Percentiles rank a stretch among this genome's conserved stretches.
Evolutionary conservation across 208 protist genomes (phyloP).

Genomic region (Crithidia expoeki): DNA sequence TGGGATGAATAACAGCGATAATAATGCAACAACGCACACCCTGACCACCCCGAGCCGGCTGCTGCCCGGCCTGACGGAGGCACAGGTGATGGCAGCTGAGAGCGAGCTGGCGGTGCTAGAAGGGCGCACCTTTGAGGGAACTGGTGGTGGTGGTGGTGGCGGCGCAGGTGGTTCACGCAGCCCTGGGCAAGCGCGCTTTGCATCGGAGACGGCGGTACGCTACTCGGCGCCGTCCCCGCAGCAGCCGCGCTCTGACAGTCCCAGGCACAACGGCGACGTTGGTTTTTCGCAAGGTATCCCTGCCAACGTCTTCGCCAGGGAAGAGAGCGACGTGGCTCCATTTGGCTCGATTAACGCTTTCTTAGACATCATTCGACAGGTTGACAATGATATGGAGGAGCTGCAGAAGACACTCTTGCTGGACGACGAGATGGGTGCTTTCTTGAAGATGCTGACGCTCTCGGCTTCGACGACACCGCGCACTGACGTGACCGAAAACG

Average conservation of each 20-base stretch:
- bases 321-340: conserved; percentile 37
- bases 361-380: conserved; percentile 45
- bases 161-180: not conserved
- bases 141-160: not conserved
- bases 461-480: conserved; percentile 80
- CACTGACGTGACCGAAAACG: conserved; percentile 34
- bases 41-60: not conserved
- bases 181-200: not conserved
- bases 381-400: conserved; percentile 61
- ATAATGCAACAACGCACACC: not conserved
- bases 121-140: conserved; percentile 4
- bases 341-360: conserved; percentile 68
- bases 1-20: too few relatives aligned
- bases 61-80: conserved; percentile 38
- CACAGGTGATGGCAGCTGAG: conserved; percentile 58
- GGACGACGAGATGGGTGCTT: conserved; percentile 86
- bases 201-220: not conserved
- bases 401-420: conserved; percentile 71
- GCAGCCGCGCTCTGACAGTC: not conserved
- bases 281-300: conserved; percentile 17
- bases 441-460: conserved; percentile 85
- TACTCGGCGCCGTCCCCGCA: not conserved
- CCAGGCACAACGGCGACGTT: not conserved
- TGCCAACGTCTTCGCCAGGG: conserved; percentile 16
- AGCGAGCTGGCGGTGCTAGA: conserved; percentile 52